A percentile compares a stretch with the other conserved stretches of the same genome.
These are phyloP conservation scores for Discostella stelligeroides DNA, from an alignment of 108 stramenopile species.

Conservation along the genomic window DNA sequence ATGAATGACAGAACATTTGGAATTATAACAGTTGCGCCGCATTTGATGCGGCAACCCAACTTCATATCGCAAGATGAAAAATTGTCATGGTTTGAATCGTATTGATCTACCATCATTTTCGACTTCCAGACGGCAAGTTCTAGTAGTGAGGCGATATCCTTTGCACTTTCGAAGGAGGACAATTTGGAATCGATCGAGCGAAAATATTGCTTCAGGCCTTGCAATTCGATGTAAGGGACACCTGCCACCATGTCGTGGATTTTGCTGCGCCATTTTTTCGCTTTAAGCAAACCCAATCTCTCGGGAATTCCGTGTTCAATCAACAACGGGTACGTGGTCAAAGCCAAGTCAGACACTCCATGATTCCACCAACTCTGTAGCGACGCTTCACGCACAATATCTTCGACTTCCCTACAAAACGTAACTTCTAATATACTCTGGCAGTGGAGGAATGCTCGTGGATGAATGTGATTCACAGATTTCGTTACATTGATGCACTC, in stretches of 20 bases:
- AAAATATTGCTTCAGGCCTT: background rate
- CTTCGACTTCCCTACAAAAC: background rate
- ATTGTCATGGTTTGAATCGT: too few relatives aligned
- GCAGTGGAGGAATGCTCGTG: background rate
- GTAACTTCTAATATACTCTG: background rate
- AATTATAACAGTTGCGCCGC: too few relatives aligned
- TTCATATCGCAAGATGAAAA: too few relatives aligned
- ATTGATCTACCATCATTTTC: background rate
- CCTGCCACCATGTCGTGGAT: background rate
- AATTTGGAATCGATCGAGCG: background rate
- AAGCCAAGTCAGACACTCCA: background rate
- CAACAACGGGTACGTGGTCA: background rate
- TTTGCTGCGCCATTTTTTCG: background rate
- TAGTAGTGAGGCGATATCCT: background rate
- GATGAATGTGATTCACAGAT: background rate
- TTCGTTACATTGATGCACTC: too few relatives aligned
- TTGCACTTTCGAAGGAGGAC: background rate
- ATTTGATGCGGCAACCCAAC: too few relatives aligned
- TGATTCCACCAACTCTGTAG: background rate
- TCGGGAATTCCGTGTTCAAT: background rate
- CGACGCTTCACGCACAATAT: background rate
- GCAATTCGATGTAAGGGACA: background rate
- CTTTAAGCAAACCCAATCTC: background rate
- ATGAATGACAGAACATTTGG: too few relatives aligned
- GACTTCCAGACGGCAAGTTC: background rate